Evolutionary conservation across 2,329 filamentous ascomycete genomes (phyloP), one percentile per base, ranked within the genome.

Genomic region (Anisogramma anomala): DNA sequence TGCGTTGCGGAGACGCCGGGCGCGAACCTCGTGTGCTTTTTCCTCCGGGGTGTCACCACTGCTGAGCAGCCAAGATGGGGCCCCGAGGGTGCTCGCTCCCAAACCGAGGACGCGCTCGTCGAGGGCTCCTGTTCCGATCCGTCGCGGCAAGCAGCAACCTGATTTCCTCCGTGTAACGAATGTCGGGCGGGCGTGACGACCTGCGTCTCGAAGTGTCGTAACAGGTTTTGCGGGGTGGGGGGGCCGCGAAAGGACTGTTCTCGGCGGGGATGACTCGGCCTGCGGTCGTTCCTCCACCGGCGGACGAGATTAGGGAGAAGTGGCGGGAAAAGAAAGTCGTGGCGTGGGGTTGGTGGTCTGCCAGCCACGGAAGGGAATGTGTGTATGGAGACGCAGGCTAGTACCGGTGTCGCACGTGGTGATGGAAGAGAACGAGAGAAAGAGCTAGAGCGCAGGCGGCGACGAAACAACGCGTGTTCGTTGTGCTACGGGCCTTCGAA

Each of bases 101-200:
- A 20, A 25, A 35, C 23, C 33, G 19, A 8, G 25, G 15, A 41
- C 46, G 49, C 47, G 44, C 45, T 42, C 47, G 47, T 49, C 46
- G 38, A 33, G 26, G 40, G 28, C 36, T 49, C 33, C 46, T 18
- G 33, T 15, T 33, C 39, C 36, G 30, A 43, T 36, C 32, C 33
- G 42, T 41, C 15, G 31, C 40, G 36, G 33, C 22, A 9, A 23
- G 22, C 22, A 23, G 15, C 35, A 27, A 31, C 19, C 20, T 28
- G 36, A n/a, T 31, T 33, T 23, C 41, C 28, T 43, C 31, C 40
- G 44, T 37, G 37, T 36, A 33, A 25, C 30, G 28, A 32, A 43
- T 42, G 40, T 48, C 26, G n/a, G 46, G 51, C 48, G 42, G 38
- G 45, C 45, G 41, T 44, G 61, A 64, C 61, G 62, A 45, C 61